Conservation (phyloP, 139 green algal genomes). For the Auxenochlorella pyrenoidosa region DNA sequence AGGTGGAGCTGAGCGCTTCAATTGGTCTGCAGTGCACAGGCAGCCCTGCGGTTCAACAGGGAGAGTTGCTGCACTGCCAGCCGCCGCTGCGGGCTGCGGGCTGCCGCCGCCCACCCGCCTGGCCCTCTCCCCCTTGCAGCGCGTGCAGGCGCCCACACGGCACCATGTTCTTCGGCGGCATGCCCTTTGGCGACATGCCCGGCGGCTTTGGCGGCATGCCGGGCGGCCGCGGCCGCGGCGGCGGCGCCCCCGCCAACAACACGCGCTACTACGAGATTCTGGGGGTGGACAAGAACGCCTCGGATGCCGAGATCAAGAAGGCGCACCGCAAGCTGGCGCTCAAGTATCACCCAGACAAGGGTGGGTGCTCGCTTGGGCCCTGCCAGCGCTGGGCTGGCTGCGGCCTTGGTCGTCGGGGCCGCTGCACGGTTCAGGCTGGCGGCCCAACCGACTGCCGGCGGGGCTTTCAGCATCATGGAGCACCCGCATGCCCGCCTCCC, state of each 20-base stretch:
- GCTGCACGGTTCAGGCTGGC: too few species aligned
- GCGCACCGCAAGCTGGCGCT: constrained; percentile 79
- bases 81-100: background rate
- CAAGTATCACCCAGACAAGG: constrained; percentile 91
- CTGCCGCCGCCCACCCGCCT: background rate
- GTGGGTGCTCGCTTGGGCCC: background rate
- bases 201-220: constrained; percentile 44
- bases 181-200: constrained; percentile 33
- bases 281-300: constrained; percentile 82
- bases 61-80: background rate
- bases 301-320: constrained; percentile 87
- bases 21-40: too few species aligned
- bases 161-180: constrained; percentile 58
- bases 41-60: too few species aligned
- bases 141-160: background rate
- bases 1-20: too few species aligned
- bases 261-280: constrained; percentile 93
- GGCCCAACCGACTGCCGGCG: too few species aligned
- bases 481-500: too few species aligned
- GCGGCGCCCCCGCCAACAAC: constrained; percentile 48
- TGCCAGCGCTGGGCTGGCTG: too few species aligned
- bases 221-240: constrained; percentile 12
- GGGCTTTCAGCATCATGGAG: too few species aligned
- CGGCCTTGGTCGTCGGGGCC: too few species aligned
- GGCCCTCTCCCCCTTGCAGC: background rate